These are phyloP conservation scores for Calonectria pseudoreteaudii DNA, from an alignment of 2,329 filamentous ascomycete genomes.

Conservation along the genomic window DNA sequence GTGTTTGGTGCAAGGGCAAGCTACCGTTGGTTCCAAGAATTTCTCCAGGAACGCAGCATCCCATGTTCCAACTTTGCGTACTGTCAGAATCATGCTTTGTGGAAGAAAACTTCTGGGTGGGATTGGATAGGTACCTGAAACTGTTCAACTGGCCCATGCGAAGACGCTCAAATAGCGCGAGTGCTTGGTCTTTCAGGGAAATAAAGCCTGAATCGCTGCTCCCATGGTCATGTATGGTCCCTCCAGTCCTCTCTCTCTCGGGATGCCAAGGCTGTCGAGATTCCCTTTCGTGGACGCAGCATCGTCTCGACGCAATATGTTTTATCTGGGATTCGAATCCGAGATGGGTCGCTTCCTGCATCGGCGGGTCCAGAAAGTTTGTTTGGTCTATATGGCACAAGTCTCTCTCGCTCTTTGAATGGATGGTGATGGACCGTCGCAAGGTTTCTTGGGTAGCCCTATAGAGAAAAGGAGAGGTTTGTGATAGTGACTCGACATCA, in stretches of 20 bases:
- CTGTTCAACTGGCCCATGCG: background rate
- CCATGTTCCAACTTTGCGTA: background rate
- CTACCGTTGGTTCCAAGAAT: background rate
- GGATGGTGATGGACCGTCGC: background rate
- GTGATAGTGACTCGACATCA: background rate
- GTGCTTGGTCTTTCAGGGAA: background rate
- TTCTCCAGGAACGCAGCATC: background rate
- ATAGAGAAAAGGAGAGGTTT: background rate
- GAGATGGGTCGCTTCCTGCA: background rate
- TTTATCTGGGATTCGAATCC: background rate
- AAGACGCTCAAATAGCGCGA: background rate
- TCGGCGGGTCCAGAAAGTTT: background rate
- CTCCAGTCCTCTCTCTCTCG: background rate
- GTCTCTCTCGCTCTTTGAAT: background rate
- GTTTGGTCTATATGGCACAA: background rate
- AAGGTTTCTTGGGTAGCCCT: background rate
- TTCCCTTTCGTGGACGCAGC: background rate
- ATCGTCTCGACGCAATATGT: background rate
- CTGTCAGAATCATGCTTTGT: background rate
- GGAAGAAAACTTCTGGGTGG: background rate
- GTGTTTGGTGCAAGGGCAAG: background rate
- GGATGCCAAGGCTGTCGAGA: background rate
- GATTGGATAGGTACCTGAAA: background rate
- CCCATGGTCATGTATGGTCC: background rate
- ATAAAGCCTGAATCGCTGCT: background rate